Base-by-base conservation (phyloP, 331 rosid species). In the Spiraea crenata region DNA sequence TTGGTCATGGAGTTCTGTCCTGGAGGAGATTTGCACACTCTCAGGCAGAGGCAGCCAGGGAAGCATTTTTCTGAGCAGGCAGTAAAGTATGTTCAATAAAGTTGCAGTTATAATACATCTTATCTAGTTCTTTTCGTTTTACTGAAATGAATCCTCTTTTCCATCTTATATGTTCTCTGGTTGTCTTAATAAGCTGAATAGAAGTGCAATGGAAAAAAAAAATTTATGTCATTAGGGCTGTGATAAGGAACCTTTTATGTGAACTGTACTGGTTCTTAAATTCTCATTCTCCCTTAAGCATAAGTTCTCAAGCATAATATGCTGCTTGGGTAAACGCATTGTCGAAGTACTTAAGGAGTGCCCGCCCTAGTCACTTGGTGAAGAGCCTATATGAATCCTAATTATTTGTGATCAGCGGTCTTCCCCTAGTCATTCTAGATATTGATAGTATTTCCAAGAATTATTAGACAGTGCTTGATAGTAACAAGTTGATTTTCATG, bases 1-100 rank as follows among this genome's bases (percentile, higher is more conserved):
- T 85, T 93, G 93, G 96, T 93, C 48, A 93, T 93, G 96, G 98
- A 93, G 80, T 93, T 90, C 85, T 93, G 98, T 81, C 97, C 97
- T 9, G 98, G 98, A 55, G 98, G 98, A 57, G 98, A 93, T 77
- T 86, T 93, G 76, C 98, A 93, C 83, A 93, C 93, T 17, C 93
- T 90, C 41, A 70, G 98, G 88, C 98, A 93, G 85, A 90, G 88
- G 87, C 98, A 93, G 77, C 92, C 93, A 34, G 97, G 97, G 75
- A 93, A 93, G 87, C 89, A 93, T 86, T 93, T 93, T 71, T 86
- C 97, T 55, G 98, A 93, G 92, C 98, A 90, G 84, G 98, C 98
- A 74, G 98, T 93, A 58, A 93, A 90, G 98, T 93, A 93, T 80
- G 98, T 88, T 82, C 62, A 67, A 1, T 56, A n/a, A 61, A 79